phyloP scores from a whole-genome alignment of 1,284 basidiomycete species.

The Cystobasidiaceae sp. region DNA sequence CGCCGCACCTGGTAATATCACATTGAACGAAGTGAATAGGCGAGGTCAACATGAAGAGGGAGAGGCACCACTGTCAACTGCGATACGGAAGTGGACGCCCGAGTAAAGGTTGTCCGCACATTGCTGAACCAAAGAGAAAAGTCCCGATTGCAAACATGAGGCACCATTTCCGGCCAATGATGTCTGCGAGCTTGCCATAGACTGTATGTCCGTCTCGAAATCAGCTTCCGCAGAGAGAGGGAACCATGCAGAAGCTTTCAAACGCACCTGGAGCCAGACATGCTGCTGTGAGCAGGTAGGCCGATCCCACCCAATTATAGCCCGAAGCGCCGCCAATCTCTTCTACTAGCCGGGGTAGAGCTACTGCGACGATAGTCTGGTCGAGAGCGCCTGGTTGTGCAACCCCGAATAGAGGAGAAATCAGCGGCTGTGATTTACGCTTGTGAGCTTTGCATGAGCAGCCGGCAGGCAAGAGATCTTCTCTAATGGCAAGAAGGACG shows the following conservation, averaged over 20 bases:
- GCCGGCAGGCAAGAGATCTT: no score
- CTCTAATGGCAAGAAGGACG: no score
- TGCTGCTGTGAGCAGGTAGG: conserved; percentile 67
- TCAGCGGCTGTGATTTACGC: no score
- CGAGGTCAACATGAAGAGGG: background rate
- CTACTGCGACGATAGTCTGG: conserved; percentile 47
- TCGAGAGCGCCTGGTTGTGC: conserved; percentile 48
- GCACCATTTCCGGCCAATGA: conserved; percentile 64
- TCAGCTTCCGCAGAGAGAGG: no score
- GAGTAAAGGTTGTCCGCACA: no score
- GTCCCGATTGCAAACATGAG: conserved; percentile 62
- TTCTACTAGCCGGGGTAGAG: conserved; percentile 37
- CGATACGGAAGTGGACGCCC: no score
- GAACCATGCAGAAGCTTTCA: background rate
- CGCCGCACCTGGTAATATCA: conserved; percentile 59
- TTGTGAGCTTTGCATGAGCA: no score
- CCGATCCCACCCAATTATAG: conserved; percentile 44
- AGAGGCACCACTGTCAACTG: background rate
- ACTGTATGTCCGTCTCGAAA: no score
- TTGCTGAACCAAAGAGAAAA: conserved; percentile 72
- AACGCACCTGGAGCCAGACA: conserved; percentile 54
- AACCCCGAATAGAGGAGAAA: no score
- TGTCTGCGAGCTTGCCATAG: conserved; percentile 64
- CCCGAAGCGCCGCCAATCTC: conserved; percentile 34
- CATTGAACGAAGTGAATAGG: no score